Base-by-base conservation (phyloP, 2,329 filamentous ascomycete species). In the Pestalotiopsis sp. region DNA sequence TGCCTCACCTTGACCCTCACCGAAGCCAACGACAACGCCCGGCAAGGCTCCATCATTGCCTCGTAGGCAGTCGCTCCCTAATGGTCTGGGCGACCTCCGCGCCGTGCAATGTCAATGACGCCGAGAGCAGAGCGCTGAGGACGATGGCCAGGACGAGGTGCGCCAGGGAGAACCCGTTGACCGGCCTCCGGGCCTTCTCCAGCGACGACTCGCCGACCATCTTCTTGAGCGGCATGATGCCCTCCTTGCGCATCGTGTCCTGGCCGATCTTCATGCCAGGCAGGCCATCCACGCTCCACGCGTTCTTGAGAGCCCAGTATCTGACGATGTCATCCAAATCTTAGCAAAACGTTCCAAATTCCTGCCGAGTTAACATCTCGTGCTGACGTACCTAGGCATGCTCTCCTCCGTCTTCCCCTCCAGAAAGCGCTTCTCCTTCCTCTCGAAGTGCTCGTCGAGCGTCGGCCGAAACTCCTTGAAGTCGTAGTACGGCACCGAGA, bases 301-400 rank as follows among this genome's bases (percentile, higher is more conserved):
- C 73, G 64, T 80, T 82, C 71, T 82, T 82, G 52, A 73, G 68
- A 0, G 80, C 80, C 80, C 80, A 82, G 70, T 82, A 82, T 26
- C 78, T 80, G 22, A 4, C 26, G 4, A 4, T 38, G 1, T 9
- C 11, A 30, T 17, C 44, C 14, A 2, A 20, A 20, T 38, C 1
- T 61, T 26, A 62, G 38, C 20, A 56, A 11, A 5, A 30, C 26
- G 6, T 30, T 30, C 26, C 26, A 24, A 24, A 24, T 24, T 24
- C 22, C 22, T 3, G 26, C 5, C 26, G 26, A 30, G 10, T 44
- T 0, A 3, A 39, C 40, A 20, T n/a, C 56, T 11, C 38, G 4
- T 35, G 48, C 4, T 35, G 3, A 66, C 71, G 58, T 58, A 77
- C 76, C 72, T 74, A 17, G 75, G 76, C 70, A 81, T 77, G 48